These are phyloP conservation scores for Talaromyces sp. DNA, from an alignment of 2,329 filamentous ascomycete genomes.

Conservation along the genomic window DNA sequence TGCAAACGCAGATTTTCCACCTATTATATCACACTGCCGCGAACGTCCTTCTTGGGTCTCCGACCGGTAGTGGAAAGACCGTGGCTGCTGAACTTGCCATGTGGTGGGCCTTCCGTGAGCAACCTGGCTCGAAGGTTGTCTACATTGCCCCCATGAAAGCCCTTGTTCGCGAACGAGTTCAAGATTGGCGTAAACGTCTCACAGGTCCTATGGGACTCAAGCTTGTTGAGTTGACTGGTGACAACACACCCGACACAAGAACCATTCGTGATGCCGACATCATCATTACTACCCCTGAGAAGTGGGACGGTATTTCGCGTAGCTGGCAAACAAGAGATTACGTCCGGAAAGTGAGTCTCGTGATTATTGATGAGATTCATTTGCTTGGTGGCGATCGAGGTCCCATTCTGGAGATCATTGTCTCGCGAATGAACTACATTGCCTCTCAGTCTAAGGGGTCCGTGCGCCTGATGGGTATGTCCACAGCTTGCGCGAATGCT, in stretches of 20 bases:
- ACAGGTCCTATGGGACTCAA: conserved; percentile 82
- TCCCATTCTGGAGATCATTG: conserved; percentile 97
- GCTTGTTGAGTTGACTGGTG: conserved; percentile 92
- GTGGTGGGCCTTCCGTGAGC: conserved; percentile 99
- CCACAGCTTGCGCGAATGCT: conserved; percentile 95
- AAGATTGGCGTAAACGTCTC: conserved; percentile 87
- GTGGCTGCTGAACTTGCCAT: conserved; percentile 94
- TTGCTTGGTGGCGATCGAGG: conserved; percentile 94
- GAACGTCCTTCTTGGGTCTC: conserved; percentile 92
- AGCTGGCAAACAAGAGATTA: conserved; percentile 98
- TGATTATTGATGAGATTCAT: conserved; percentile 99
- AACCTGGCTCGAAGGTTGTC: conserved; percentile 93
- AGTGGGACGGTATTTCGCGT: conserved; percentile 99
- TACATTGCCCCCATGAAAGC: conserved; percentile 99
- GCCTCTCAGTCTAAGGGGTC: conserved; percentile 88
- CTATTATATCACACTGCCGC: conserved; percentile 89
- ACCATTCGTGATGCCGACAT: conserved; percentile 96
- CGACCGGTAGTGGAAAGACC: conserved; percentile 96
- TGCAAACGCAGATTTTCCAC: conserved; percentile 99
- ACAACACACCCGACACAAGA: conserved; percentile 95
- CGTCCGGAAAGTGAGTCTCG: conserved; percentile 88
- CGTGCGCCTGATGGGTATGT: conserved; percentile 96
- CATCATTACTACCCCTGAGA: conserved; percentile 98
- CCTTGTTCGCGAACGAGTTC: conserved; percentile 90
- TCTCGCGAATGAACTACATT: conserved; percentile 94